Percentiles rank a stretch among this genome's conserved stretches.
These are phyloP conservation scores for Botrytis byssoidea DNA, from an alignment of 2,329 filamentous ascomycete species.

Conservation along the genomic window DNA sequence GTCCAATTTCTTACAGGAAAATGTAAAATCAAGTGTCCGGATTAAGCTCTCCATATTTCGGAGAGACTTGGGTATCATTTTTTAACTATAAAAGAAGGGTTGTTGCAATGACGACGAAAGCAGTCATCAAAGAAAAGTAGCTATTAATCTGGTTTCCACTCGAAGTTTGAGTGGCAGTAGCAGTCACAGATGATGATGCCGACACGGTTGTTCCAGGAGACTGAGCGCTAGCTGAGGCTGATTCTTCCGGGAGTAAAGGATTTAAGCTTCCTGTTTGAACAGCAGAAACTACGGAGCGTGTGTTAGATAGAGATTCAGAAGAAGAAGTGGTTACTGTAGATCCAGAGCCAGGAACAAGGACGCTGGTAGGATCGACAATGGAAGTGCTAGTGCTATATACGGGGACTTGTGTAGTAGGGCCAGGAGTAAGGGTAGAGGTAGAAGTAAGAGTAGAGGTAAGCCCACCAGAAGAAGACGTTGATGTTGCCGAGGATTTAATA, in stretches of 20 bases:
- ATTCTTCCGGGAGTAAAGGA: not conserved
- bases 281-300: constrained; percentile 1
- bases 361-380: not conserved
- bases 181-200: not conserved
- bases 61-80: not conserved
- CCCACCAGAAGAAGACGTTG: constrained; percentile 24
- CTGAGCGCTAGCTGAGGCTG: not conserved
- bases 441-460: constrained; percentile 14
- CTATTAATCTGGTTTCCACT: not conserved
- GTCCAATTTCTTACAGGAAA: not conserved
- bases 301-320: constrained; percentile 1
- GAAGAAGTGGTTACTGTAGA: constrained; percentile 8
- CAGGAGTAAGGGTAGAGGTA: not conserved
- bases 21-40: not conserved
- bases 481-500: not conserved
- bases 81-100: not conserved
- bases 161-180: constrained; percentile 1
- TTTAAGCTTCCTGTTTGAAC: constrained; percentile 1
- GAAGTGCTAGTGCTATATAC: constrained; percentile 4
- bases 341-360: not conserved
- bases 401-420: not conserved
- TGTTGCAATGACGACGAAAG: not conserved
- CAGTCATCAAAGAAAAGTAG: not conserved
- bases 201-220: constrained; percentile 10
- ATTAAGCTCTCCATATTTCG: not conserved